Base-by-base conservation (phyloP, 2,329 filamentous ascomycete genomes). In the Cladosporium colombiae region DNA sequence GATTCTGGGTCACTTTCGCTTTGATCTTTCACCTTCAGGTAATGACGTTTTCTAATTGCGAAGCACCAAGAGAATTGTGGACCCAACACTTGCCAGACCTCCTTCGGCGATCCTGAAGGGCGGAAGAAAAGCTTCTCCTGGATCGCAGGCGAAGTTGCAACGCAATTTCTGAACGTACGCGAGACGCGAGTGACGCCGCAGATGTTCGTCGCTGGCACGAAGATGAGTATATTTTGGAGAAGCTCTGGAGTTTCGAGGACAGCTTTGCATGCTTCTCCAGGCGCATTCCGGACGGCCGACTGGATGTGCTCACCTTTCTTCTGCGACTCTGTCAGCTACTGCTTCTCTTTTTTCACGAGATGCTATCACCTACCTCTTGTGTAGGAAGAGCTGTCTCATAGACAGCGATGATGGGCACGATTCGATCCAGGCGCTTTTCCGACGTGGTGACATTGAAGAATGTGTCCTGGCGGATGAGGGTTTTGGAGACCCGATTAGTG, bases 241-340 rank as follows among this genome's bases (percentile, higher is more conserved):
- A 67, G 31, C 50, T 67, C 65, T 25, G 31, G 25, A n/a, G 61
- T 67, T 23, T 23, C 23, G 55, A 67, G 35, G n/a, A 67, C 65
- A 11, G 61, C 65, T 21, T 50, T 18, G 37, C 52, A 40, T 7
- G 37, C 37, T 40, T 40, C 3, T 40, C 37, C 37, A 16, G 37
- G 37, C 37, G 37, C 37, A n/a, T 7, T 2, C 1, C n/a, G 16
- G 37, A 18, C 6, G 37, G n/a, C 16, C 5, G 16, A 5, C 3
- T 18, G 37, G 37, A 6, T 18, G 37, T 40, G 2, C 37, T 40
- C 5, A 40, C 3, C 37, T 18, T 40, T 16, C 7, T 2, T 40
- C 37, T 40, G 8, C n/a, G 37, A 16, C 7, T 5, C 6, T 40
- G 37, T 40, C 37, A 40, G 37, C 37, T 7, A 6, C 7, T 40